Base-by-base conservation (phyloP, 2,329 filamentous ascomycete species). In the Neonectria ditissima region DNA sequence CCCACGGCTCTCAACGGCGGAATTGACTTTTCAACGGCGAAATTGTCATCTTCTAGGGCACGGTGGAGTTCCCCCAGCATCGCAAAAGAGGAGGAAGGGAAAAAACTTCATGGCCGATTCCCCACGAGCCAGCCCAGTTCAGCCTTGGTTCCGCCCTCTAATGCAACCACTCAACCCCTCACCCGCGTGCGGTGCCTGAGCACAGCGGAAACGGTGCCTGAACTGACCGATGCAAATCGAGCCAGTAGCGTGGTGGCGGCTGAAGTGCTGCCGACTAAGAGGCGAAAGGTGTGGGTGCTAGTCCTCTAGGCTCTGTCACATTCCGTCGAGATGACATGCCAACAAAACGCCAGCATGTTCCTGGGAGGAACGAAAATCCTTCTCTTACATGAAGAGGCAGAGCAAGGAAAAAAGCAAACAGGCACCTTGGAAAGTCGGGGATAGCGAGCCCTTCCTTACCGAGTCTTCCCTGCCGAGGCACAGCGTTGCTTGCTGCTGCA, bases 171-270 rank as follows among this genome's bases (percentile, higher is more conserved):
- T 55, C 65, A 65, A 68, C 52, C 66, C 59, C 54, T 59, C 53
- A 67, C 64, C 52, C 58, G 22, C 30, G 39, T 55, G 50, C 16
- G 68, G 62, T 60, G 52, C 62, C 59, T 62, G 47, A 65, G 47
- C 26, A 43, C 44, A 45, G 53, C 39, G 54, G 37, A 45, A 37
- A 43, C 43, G 51, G 50, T 65, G 50, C 48, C 65, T 64, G 58
- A 66, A 48, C 39, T 52, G 28, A 44, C 63, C 60, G 65, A 65
- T 59, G 50, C 43, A 30, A 56, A 62, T 61, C 56, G 52, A 62
- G 50, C 63, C 63, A 65, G 62, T 66, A 47, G 41, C 28, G 45
- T 41, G 16, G 20, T 37, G 50, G 22, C 39, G 22, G 56, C 41
- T 50, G 47, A 32, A 32, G 9, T 32, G 47, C n/a, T 50, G 14